Conservation (phyloP, 163 green algal genomes). For the Chlamydomonas reinhardtii region DNA sequence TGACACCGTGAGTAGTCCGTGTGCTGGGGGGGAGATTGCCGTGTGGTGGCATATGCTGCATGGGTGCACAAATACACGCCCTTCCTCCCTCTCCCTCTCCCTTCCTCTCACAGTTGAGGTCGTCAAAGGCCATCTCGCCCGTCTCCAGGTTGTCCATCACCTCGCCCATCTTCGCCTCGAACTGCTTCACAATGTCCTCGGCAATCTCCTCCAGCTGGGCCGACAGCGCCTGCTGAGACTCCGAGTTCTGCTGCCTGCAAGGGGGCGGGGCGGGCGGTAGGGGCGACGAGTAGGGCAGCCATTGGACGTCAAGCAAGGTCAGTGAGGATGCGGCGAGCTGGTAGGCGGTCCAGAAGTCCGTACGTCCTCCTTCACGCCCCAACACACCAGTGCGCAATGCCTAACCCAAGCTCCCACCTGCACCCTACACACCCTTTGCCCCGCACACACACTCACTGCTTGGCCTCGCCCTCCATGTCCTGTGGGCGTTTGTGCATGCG, state of each 20-base stretch:
- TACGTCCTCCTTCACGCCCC: too few species aligned
- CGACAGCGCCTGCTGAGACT: constrained; percentile 8
- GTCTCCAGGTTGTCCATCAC: constrained; percentile 84
- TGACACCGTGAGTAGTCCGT: too few species aligned
- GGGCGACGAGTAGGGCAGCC: too few species aligned
- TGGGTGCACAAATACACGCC: too few species aligned
- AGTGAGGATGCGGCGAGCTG: too few species aligned
- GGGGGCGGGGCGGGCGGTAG: neutral
- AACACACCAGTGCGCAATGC: too few species aligned
- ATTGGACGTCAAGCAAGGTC: neutral
- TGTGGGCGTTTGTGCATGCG: neutral
- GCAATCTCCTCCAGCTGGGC: constrained; percentile 62
- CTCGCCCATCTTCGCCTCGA: constrained; percentile 84
- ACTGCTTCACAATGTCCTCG: constrained; percentile 73
- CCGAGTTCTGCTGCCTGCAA: neutral
- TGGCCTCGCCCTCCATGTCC: constrained; percentile 46
- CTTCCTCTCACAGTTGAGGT: constrained; percentile 84
- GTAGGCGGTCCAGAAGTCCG: too few species aligned
- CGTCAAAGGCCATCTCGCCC: constrained; percentile 77
- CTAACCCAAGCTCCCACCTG: too few species aligned
- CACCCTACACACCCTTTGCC: too few species aligned
- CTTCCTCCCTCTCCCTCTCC: too few species aligned
- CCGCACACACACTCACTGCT: constrained; percentile 14
- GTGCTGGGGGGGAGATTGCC: too few species aligned
- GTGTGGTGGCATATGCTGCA: too few species aligned